Percentiles rank a stretch among this genome's conserved stretches.
phyloP scores from a whole-genome alignment of 2,329 filamentous ascomycete genomes.

The Pseudocercospora ulei region DNA sequence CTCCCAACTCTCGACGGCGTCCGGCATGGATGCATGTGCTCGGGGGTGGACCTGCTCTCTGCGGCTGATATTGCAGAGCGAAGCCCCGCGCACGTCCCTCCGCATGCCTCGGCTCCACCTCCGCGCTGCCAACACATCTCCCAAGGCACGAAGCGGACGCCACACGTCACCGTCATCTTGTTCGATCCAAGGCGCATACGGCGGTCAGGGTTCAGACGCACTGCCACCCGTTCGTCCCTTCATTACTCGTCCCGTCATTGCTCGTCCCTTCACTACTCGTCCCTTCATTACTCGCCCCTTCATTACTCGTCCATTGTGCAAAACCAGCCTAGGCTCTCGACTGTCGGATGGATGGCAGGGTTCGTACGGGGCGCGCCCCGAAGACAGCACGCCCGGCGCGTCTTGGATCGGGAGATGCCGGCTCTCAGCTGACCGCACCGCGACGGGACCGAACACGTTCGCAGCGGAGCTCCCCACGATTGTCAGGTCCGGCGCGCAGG shows the following conservation, averaged over 20 bases:
- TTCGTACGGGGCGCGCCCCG: not conserved
- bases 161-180: constrained; percentile 16
- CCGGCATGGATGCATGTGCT: not conserved
- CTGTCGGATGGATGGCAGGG: constrained; percentile 13
- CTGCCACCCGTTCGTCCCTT: constrained; percentile 9
- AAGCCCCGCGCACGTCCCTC: not conserved
- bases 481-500: too few species aligned
- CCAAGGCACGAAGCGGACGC: not conserved
- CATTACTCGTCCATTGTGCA: constrained; percentile 6
- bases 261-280: constrained; percentile 5
- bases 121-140: not conserved
- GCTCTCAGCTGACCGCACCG: too few species aligned
- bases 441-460: too few species aligned
- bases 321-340: constrained; percentile 1
- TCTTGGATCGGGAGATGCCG: not conserved
- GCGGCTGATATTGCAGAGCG: not conserved
- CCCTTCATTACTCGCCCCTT: constrained; percentile 1
- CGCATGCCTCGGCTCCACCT: not conserved
- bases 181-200: constrained; percentile 17
- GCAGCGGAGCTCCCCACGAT: too few species aligned
- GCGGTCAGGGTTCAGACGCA: constrained; percentile 10
- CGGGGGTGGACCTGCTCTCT: not conserved
- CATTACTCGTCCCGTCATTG: constrained; percentile 1
- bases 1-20: not conserved
- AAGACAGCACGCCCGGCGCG: constrained; percentile 4